These are phyloP conservation scores for Ascochyta koolunga DNA, from an alignment of 2,329 filamentous ascomycete species.

Conservation along the genomic window DNA sequence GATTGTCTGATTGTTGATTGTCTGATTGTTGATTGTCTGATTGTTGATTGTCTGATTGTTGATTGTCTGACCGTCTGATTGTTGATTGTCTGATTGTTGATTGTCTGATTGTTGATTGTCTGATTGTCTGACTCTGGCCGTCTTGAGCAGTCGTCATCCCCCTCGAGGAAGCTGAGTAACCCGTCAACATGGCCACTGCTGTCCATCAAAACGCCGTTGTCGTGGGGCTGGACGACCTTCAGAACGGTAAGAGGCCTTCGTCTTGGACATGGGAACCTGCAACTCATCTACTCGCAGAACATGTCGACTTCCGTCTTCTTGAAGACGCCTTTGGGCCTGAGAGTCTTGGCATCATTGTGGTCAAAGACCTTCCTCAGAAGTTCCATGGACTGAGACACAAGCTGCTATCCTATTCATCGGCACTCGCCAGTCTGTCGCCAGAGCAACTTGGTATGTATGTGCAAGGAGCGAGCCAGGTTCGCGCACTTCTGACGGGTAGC, in stretches of 20 bases:
- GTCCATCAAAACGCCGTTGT: conserved; percentile 38
- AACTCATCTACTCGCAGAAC: conserved; percentile 55
- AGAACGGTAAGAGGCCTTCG: conserved; percentile 48
- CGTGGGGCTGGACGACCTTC: conserved; percentile 49
- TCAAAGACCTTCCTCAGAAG: conserved; percentile 77
- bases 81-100: too few relatives aligned
- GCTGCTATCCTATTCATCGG: conserved; percentile 85
- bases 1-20: too few relatives aligned
- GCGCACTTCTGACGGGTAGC: conserved; percentile 7
- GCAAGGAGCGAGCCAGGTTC: background rate
- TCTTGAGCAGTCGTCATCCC: background rate
- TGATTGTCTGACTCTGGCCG: too few relatives aligned
- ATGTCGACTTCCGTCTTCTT: conserved; percentile 70
- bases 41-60: too few relatives aligned
- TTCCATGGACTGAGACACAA: conserved; percentile 75
- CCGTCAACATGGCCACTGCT: conserved; percentile 24
- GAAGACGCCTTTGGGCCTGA: conserved; percentile 86
- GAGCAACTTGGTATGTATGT: conserved; percentile 73
- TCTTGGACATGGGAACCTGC: background rate
- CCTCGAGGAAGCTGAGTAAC: background rate
- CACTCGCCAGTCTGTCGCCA: conserved; percentile 79
- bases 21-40: too few relatives aligned
- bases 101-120: too few relatives aligned
- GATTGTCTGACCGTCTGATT: too few relatives aligned
- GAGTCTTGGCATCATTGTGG: conserved; percentile 91